A percentile compares a stretch with the other conserved stretches of the same genome.
Evolutionary conservation across 2,329 filamentous ascomycete genomes (phyloP).

Genomic region (Macroventuria anomochaeta): DNA sequence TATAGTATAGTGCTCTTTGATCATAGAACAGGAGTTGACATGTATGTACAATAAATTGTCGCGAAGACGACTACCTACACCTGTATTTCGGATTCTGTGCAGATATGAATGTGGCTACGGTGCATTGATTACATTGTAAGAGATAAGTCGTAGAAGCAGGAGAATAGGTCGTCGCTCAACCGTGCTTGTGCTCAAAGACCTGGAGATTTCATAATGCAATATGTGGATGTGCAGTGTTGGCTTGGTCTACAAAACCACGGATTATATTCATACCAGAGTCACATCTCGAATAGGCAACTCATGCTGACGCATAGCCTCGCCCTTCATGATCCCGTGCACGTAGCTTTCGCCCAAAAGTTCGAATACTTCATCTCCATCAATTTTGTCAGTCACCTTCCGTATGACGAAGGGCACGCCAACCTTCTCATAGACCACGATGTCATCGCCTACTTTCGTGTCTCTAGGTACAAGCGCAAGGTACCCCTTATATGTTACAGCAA

Average conservation of each 20-base stretch:
- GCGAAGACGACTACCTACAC: no score
- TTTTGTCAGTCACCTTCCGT: not conserved
- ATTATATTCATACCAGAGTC: conserved; percentile 23
- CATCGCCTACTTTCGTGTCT: conserved; percentile 20
- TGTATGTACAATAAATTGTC: no score
- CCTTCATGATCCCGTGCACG: conserved; percentile 34
- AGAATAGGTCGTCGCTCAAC: no score
- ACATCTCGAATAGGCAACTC: conserved; percentile 17
- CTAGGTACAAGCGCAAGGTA: conserved; percentile 35
- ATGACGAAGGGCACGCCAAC: not conserved
- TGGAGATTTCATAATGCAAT: no score
- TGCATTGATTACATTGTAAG: no score
- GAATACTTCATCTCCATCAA: not conserved
- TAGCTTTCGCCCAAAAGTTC: conserved; percentile 33
- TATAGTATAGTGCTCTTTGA: not conserved
- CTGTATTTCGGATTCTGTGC: no score
- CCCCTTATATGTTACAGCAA: conserved; percentile 29
- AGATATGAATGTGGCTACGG: no score
- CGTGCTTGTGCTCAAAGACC: no score
- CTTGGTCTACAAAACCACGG: no score
- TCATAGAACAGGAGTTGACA: no score
- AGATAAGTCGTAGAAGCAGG: no score
- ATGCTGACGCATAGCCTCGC: conserved; percentile 21
- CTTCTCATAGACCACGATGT: not conserved
- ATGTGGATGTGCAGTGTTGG: no score